Evolutionary conservation across 148 eudicot species (phyloP).

Genomic region (Bassia scoparia): DNA sequence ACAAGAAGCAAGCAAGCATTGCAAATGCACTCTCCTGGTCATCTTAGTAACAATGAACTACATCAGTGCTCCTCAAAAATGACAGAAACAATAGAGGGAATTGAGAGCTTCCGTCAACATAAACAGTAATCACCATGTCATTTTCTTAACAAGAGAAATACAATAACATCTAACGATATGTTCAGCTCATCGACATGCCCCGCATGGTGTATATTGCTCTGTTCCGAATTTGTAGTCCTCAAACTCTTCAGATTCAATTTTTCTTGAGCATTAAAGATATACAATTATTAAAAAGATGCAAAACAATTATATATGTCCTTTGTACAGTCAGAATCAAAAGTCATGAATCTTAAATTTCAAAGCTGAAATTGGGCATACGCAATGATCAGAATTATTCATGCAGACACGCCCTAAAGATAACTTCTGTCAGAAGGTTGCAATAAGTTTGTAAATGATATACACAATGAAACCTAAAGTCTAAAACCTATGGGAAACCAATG

Average conservation of each 20-base stretch:
- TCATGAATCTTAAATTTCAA: conserved; percentile 3
- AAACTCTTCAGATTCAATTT: conserved; percentile 66
- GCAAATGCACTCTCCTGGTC: conserved; percentile 83
- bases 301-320: not conserved
- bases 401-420: not conserved
- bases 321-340: not conserved
- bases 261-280: conserved; percentile 37
- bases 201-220: conserved; percentile 68
- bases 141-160: conserved; percentile 26
- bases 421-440: not conserved
- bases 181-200: conserved; percentile 92
- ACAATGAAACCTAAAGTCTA: not conserved
- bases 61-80: conserved; percentile 77
- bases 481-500: not conserved
- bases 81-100: not conserved
- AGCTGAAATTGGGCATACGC: not conserved
- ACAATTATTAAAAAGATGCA: not conserved
- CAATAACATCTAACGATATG: conserved; percentile 74
- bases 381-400: conserved; percentile 3
- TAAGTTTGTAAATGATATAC: not conserved
- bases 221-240: conserved; percentile 67
- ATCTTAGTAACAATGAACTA: conserved; percentile 86
- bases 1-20: conserved; percentile 85
- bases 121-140: not conserved
- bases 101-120: not conserved